phyloP scores from a whole-genome alignment of 148 eudicot genomes.

The Drosera capensis region DNA sequence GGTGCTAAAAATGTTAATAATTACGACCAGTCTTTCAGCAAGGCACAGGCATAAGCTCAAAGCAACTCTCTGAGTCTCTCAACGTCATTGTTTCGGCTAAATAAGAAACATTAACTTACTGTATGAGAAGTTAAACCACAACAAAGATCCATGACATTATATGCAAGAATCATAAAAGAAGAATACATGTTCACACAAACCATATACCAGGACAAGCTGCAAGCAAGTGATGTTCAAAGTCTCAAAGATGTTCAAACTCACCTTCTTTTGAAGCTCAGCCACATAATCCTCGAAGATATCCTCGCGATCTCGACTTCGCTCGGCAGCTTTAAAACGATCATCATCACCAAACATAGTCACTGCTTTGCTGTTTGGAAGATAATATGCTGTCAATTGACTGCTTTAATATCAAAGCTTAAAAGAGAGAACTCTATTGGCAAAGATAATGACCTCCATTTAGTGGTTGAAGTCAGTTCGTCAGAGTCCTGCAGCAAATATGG shows the following conservation, averaged over 20 bases:
- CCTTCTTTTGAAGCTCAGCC: conserved; percentile 67
- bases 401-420: too few species aligned
- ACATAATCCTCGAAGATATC: conserved; percentile 59
- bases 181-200: background rate
- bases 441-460: conserved; percentile 67
- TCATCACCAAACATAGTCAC: conserved; percentile 52
- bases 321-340: conserved; percentile 81
- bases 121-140: too few species aligned
- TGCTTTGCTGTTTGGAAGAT: conserved; percentile 43
- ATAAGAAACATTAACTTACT: too few species aligned
- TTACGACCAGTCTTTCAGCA: too few species aligned
- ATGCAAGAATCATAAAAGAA: too few species aligned
- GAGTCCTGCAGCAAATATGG: conserved; percentile 46
- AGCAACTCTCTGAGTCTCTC: too few species aligned
- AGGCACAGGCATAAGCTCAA: too few species aligned
- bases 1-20: too few species aligned
- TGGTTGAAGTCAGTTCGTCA: conserved; percentile 46
- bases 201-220: background rate
- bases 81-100: too few species aligned
- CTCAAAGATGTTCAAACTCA: conserved; percentile 15
- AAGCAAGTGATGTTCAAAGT: conserved; percentile 5
- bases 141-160: too few species aligned
- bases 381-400: conserved; percentile 1
- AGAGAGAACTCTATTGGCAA: conserved; percentile 3
- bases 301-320: conserved; percentile 71